These are phyloP conservation scores for Neurospora sp. DNA, from an alignment of 2,329 filamentous ascomycete genomes.

Conservation along the genomic window DNA sequence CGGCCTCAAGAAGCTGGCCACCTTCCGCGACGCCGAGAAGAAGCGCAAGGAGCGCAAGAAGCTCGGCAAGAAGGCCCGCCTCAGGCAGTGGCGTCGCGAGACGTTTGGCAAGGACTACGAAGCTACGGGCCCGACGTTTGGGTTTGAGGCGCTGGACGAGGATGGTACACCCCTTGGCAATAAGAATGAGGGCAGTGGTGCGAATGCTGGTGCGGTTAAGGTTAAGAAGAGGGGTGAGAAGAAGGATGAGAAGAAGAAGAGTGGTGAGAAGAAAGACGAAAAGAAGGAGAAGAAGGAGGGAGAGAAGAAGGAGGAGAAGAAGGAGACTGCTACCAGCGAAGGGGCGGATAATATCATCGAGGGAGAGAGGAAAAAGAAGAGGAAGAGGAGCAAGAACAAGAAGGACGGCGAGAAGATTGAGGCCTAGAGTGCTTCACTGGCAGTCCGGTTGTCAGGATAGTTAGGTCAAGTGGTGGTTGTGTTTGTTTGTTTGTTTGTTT, in stretches of 20 bases:
- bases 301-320: slow-evolving; percentile 4
- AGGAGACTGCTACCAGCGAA: slow-evolving; percentile 10
- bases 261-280: slow-evolving; percentile 6
- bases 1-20: slow-evolving; percentile 87
- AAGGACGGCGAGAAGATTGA: slow-evolving; percentile 22
- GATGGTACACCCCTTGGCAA: slow-evolving; percentile 15
- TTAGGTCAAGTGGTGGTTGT: not conserved
- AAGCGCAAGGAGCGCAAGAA: slow-evolving; percentile 82
- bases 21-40: slow-evolving; percentile 80
- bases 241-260: slow-evolving; percentile 1
- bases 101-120: slow-evolving; percentile 51
- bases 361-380: slow-evolving; percentile 22
- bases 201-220: slow-evolving; percentile 8
- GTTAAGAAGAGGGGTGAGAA: slow-evolving; percentile 8
- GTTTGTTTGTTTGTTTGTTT: not conserved
- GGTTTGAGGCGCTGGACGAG: slow-evolving; percentile 34
- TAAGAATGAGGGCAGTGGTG: slow-evolving; percentile 17
- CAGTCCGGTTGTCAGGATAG: not conserved
- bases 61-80: slow-evolving; percentile 82
- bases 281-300: slow-evolving; percentile 14
- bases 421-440: not conserved
- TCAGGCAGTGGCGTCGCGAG: slow-evolving; percentile 73
- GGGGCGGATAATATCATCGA: slow-evolving; percentile 13
- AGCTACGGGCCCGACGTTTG: slow-evolving; percentile 45
- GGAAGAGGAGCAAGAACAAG: slow-evolving; percentile 26